Evolutionary conservation across 805 yeast genomes (phyloP).

Genomic region (Wickerhamiella musiphila): DNA sequence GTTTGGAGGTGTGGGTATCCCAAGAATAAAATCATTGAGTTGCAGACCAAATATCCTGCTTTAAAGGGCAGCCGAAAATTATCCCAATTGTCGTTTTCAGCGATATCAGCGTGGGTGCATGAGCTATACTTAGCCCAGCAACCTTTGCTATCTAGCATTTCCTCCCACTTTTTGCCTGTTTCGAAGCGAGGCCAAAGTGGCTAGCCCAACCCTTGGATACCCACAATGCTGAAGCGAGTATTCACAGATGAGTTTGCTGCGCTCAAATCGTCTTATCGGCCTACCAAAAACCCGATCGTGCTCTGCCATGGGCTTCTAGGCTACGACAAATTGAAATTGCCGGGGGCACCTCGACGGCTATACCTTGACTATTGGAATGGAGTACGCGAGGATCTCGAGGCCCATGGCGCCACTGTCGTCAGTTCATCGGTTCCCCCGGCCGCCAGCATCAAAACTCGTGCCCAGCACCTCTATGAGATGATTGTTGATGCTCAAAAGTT

Average conservation of each 20-base stretch:
- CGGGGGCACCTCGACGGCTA: conserved; percentile 20
- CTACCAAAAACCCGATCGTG: conserved; percentile 39
- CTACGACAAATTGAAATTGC: conserved; percentile 40
- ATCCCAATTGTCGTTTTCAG: too few relatives aligned
- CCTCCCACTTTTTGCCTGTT: too few relatives aligned
- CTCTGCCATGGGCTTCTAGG: conserved; percentile 82
- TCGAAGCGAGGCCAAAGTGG: too few relatives aligned
- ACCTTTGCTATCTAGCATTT: too few relatives aligned
- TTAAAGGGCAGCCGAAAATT: too few relatives aligned
- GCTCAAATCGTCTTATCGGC: conserved; percentile 6
- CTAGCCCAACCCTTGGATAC: not conserved
- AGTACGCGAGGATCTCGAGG: conserved; percentile 40
- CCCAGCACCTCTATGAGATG: conserved; percentile 35
- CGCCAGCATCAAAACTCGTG: conserved; percentile 57
- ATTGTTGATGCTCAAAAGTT: conserved; percentile 22
- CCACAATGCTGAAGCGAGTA: not conserved
- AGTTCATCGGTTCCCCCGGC: conserved; percentile 72
- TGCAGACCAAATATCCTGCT: too few relatives aligned
- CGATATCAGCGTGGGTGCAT: too few relatives aligned
- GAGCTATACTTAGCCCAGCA: too few relatives aligned
- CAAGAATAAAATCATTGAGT: too few relatives aligned
- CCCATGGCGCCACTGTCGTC: conserved; percentile 48
- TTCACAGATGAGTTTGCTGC: conserved; percentile 11
- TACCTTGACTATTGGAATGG: conserved; percentile 70
- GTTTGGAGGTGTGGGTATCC: too few relatives aligned